Base-by-base conservation (phyloP, 2,329 filamentous ascomycete species). In the Phoma sp. region DNA sequence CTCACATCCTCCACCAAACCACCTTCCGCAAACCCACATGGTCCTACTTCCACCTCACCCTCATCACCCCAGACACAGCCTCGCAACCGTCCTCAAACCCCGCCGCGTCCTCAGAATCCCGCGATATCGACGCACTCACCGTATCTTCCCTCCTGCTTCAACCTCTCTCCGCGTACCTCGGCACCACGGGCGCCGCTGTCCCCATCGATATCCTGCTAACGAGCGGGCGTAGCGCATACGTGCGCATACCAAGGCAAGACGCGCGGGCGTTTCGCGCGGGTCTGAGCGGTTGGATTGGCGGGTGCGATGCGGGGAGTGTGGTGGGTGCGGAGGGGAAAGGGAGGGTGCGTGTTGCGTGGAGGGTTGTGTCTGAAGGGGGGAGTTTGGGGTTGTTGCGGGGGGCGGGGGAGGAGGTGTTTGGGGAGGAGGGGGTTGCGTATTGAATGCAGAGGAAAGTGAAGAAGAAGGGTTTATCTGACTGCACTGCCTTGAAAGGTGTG, bases 121-220 rank as follows among this genome's bases (percentile, higher is more conserved):
- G 26, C 29, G 10, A 47, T 32, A 39, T 91, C 5, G 89, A 92
- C 72, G 77, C 80, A 2, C 76, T 92, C 2, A 87, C 86, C 30
- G 79, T 83, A 15, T 84, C 84, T 28, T 78, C 85, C 0, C 87
- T 89, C 66, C 83, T 89, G 61, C 84, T 83, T 2, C 73, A 82
- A 1, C 87, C 89, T 0, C 77, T 93, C 7, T 79, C 78, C 1
- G 84, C 89, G 57, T 92, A 90, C 64, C 83, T 93, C 1, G 91
- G 91, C 17, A 75, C 85, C 15, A 86, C 84, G 0, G 91, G 91
- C 10, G 76, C 81, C 2, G 85, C 84, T 10, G 86, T 93, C 3
- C 77, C 87, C 1, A 69, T 92, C 50, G 91, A 93, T 67, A 84
- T 93, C 17, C 80, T 93, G 28, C 85, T 87, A 15, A 65, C 56